Evolutionary conservation across 2,329 filamentous ascomycete species (phyloP).

Genomic region (Emergomyces orientalis): DNA sequence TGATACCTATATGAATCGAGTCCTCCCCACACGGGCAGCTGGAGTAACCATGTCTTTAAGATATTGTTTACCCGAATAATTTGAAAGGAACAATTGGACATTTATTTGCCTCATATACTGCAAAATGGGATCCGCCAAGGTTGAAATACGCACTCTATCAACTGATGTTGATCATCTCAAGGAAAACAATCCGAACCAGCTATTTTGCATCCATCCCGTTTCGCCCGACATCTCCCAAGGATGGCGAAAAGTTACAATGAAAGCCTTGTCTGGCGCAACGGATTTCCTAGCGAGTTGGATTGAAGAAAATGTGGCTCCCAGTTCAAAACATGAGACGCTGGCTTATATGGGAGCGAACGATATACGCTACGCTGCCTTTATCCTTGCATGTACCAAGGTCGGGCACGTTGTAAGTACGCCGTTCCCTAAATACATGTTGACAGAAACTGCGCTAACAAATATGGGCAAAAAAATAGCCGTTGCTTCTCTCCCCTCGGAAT

Average conservation of each 20-base stretch:
- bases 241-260: conserved; percentile 12
- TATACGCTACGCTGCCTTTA: conserved; percentile 16
- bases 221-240: conserved; percentile 8
- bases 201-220: conserved; percentile 7
- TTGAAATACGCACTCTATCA: not conserved
- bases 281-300: conserved; percentile 22
- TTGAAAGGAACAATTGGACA: not conserved
- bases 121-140: conserved; percentile 1
- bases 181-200: conserved; percentile 3
- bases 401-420: conserved; percentile 12
- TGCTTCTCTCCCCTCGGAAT: conserved; percentile 22
- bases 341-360: conserved; percentile 18
- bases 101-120: not conserved
- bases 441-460: conserved; percentile 12
- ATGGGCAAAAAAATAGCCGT: conserved; percentile 13
- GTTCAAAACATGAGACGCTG: conserved; percentile 13
- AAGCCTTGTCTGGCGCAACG: conserved; percentile 18
- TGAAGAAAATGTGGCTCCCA: conserved; percentile 16
- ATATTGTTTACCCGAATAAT: not conserved
- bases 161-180: conserved; percentile 3
- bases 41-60: not conserved
- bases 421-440: conserved; percentile 16
- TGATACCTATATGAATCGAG: not conserved
- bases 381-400: conserved; percentile 17
- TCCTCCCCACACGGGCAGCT: not conserved